Evolutionary conservation across 257 asterid species (phyloP), one percentile per base, ranked within the genome.

Genomic region (Gardenia jasminoides): DNA sequence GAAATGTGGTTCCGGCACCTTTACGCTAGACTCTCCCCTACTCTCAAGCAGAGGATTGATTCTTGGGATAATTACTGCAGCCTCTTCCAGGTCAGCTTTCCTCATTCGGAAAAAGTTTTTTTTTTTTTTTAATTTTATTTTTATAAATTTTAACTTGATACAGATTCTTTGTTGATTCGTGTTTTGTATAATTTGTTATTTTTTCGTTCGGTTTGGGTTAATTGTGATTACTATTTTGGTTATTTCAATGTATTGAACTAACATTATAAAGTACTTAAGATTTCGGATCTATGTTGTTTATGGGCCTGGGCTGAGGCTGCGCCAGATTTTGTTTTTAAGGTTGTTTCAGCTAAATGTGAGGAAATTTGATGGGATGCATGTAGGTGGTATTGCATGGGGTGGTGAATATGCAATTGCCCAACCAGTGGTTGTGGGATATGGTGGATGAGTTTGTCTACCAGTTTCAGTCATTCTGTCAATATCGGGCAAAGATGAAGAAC

Each of bases 391-490:
- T 96, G 89, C 97, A 90, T 33, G 97, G 98, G 28, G 94, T 90
- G 68, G 99, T 93, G 75, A 96, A 91, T 85, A 92, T 96, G 98
- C 98, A 96, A 85, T 83, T 96, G 84, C 99, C 99, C 19, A 96
- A 96, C 88, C 97, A 96, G 88, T 96, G 98, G 99, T 76, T 93
- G 88, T 96, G 99, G 99, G 99, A 96, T 80, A 96, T 93, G 98
- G 97, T 93, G 36, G 99, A 96, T 80, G 99, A 93, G 82, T 96
- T 96, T 75, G 98, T 93, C 0, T 93, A 93, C 89, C 99, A 96
- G 81, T 96, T 93, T 72, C 99, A 93, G 88, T 91, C 97, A 24
- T 96, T 96, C 88, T 93, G 97, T 77, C 98, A 96, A 82, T 93
- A 92, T 80, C 97, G 97, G 70, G 99, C 98, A 58, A 93, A 93